Conservation (phyloP, 805 yeast genomes). For the Nakazawaea ishiwadae region DNA sequence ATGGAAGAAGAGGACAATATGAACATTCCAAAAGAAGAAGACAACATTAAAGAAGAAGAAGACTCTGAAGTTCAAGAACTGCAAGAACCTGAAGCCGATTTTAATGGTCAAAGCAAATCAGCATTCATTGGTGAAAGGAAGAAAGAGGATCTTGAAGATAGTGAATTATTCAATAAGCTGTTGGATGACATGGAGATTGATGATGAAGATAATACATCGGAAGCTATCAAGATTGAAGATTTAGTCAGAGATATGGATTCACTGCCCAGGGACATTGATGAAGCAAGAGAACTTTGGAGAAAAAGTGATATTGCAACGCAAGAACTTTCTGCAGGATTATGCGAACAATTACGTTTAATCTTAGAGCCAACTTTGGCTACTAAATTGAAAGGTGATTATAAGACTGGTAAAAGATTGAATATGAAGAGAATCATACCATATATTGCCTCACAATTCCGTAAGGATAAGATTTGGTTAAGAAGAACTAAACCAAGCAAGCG, state of each 20-base stretch:
- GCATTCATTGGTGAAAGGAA: constrained; percentile 47
- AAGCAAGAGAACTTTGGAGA: constrained; percentile 78
- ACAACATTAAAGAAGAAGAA: constrained; percentile 23
- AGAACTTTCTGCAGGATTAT: constrained; percentile 78
- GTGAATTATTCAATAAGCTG: constrained; percentile 16
- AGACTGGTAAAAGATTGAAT: constrained; percentile 93
- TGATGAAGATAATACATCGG: constrained; percentile 17
- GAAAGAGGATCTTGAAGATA: constrained; percentile 31
- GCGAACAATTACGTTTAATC: constrained; percentile 90
- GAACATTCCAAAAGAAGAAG: constrained; percentile 23
- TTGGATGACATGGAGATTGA: constrained; percentile 29
- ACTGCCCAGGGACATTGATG: constrained; percentile 53
- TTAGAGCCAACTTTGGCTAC: constrained; percentile 97
- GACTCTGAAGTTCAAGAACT: constrained; percentile 19
- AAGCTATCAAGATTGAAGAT: constrained; percentile 18
- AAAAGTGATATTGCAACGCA: constrained; percentile 79
- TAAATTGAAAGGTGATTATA: constrained; percentile 90
- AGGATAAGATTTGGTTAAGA: constrained; percentile 97
- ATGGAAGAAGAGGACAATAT: constrained; percentile 27
- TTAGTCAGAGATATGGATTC: constrained; percentile 20
- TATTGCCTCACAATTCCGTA: constrained; percentile 95
- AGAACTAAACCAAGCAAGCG: constrained; percentile 97
- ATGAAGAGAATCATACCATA: constrained; percentile 97
- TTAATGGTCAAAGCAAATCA: constrained; percentile 44
- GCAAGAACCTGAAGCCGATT: constrained; percentile 34